Conservation (phyloP, 805 yeast genomes). For the Hanseniaspora valbyensis region DNA sequence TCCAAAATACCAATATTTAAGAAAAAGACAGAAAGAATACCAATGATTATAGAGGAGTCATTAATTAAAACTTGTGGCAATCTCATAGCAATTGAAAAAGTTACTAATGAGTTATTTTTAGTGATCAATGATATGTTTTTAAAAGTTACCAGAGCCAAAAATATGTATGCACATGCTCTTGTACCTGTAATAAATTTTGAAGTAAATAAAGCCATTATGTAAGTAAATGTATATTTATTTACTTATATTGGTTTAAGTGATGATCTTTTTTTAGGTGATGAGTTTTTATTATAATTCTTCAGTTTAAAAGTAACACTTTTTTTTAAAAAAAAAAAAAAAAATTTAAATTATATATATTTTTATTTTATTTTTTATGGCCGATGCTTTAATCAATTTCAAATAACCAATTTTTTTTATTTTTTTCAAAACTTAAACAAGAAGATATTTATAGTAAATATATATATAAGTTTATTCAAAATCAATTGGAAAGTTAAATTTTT, state of each 20-base stretch:
- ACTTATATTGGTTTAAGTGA: background rate
- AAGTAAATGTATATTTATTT: too few relatives aligned
- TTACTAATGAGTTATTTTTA: conserved; percentile 37
- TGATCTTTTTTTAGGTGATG: too few relatives aligned
- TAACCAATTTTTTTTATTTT: background rate
- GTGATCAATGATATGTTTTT: conserved; percentile 39
- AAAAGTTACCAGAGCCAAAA: conserved; percentile 36
- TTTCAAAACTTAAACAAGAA: background rate
- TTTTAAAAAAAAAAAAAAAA: too few relatives aligned
- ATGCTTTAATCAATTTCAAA: too few relatives aligned
- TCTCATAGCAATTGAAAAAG: conserved; percentile 51
- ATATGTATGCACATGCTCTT: conserved; percentile 33
- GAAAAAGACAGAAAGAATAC: conserved; percentile 40
- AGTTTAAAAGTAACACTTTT: too few relatives aligned
- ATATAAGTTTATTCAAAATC: background rate
- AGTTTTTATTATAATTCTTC: too few relatives aligned
- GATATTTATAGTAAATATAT: background rate
- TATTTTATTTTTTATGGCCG: too few relatives aligned
- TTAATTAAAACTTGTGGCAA: conserved; percentile 30
- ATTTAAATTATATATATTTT: too few relatives aligned
- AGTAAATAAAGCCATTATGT: conserved; percentile 48
- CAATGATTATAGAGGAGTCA: conserved; percentile 36
- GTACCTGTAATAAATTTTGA: conserved; percentile 39
- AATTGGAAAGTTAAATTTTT: background rate
- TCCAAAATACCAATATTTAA: conserved; percentile 40